Evolutionary conservation across 75 land plant genomes (phyloP).

Genomic region (Larix kaempferi): DNA sequence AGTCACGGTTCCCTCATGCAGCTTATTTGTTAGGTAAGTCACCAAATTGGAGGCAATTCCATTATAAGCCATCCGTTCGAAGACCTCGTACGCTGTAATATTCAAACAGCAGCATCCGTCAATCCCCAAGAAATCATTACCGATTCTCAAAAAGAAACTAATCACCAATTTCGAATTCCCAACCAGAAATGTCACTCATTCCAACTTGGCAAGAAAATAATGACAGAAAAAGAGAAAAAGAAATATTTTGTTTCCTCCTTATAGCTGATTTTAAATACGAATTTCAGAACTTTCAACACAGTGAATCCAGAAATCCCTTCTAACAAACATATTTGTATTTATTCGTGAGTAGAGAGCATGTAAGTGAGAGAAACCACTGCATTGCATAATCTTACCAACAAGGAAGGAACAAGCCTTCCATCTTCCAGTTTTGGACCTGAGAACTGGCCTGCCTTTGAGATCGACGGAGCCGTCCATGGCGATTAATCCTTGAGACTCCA

Average conservation of each 20-base stretch:
- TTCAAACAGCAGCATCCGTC: neutral
- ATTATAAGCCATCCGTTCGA: constrained; percentile 75
- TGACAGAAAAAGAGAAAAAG: no score
- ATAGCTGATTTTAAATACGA: no score
- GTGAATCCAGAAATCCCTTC: no score
- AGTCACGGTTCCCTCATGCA: constrained; percentile 53
- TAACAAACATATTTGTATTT: neutral
- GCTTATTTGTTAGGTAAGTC: constrained; percentile 52
- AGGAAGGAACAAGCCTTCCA: constrained; percentile 43
- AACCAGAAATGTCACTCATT: no score
- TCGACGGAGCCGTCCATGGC: constrained; percentile 19
- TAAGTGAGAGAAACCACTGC: neutral
- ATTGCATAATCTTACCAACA: constrained; percentile 18
- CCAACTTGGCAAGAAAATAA: no score
- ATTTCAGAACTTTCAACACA: no score
- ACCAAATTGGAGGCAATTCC: constrained; percentile 63
- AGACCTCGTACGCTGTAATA: constrained; percentile 60
- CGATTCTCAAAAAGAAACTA: no score
- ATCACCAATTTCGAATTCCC: no score
- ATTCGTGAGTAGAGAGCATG: neutral
- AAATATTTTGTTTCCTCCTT: no score
- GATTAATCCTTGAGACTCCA: constrained; percentile 7
- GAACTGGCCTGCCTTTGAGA: constrained; percentile 33
- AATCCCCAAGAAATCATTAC: no score
- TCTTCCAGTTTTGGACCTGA: constrained; percentile 47